These are phyloP conservation scores for Cucumis hystrix DNA, from an alignment of 306 rosid genomes.

Conservation along the genomic window DNA sequence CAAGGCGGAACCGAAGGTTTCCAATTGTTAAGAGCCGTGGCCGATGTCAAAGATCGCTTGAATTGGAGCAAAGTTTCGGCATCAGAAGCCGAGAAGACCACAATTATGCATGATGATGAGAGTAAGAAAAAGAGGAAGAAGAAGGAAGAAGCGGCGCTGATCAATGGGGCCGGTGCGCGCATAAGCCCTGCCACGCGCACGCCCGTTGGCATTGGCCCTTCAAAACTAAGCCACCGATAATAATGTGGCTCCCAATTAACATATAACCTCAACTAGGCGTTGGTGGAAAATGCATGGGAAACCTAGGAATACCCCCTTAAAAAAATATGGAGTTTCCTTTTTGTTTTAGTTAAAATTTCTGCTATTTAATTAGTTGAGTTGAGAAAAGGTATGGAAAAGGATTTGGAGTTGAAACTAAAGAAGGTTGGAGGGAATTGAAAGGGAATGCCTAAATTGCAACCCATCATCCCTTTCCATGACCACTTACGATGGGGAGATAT, in stretches of 20 bases:
- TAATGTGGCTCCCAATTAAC: not conserved
- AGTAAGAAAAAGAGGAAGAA: not conserved
- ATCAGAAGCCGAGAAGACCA: slow-evolving; percentile 4
- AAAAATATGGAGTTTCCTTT: not conserved
- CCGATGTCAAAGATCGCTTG: slow-evolving; percentile 27
- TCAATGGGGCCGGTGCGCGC: slow-evolving; percentile 81
- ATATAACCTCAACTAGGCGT: not conserved
- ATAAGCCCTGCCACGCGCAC: slow-evolving; percentile 56
- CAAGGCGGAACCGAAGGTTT: slow-evolving; percentile 39
- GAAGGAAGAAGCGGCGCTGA: not conserved
- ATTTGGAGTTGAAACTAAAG: slow-evolving; percentile 4
- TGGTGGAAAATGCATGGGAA: not conserved
- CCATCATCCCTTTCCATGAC: slow-evolving; percentile 12
- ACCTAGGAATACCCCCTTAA: not conserved
- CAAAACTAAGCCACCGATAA: not conserved
- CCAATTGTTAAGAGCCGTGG: slow-evolving; percentile 36
- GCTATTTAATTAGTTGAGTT: not conserved
- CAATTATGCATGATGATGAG: not conserved
- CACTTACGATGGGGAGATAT: slow-evolving; percentile 24
- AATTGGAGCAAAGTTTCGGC: slow-evolving; percentile 42
- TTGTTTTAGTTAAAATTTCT: not conserved
- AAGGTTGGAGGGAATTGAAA: slow-evolving; percentile 10
- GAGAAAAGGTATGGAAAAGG: not conserved
- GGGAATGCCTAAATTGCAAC: not conserved
- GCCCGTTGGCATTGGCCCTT: slow-evolving; percentile 36